Conservation (phyloP, 106 monocot species). For the Acanthochlamys bracteata region DNA sequence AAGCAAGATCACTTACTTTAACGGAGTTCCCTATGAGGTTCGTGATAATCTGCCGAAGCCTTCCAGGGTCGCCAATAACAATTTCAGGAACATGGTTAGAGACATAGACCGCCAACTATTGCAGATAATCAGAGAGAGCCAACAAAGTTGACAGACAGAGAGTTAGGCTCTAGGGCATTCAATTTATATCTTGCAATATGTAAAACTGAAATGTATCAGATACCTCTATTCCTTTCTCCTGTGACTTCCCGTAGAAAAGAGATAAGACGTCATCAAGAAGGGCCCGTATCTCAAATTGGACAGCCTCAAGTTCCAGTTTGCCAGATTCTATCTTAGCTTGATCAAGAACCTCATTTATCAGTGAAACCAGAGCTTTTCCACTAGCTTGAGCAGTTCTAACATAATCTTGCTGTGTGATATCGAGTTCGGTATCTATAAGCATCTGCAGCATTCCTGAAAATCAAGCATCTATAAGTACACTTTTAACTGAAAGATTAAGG, state of each 20-base stretch:
- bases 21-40: slow-evolving; percentile 98
- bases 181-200: no score
- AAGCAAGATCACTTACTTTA: slow-evolving; percentile 46
- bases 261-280: slow-evolving; percentile 90
- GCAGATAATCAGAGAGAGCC: slow-evolving; percentile 1
- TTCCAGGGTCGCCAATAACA: slow-evolving; percentile 80
- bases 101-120: slow-evolving; percentile 80
- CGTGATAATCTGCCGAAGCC: slow-evolving; percentile 90
- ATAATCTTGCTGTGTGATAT: slow-evolving; percentile 93
- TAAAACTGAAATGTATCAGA: no score
- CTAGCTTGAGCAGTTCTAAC: slow-evolving; percentile 97
- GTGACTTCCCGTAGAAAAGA: slow-evolving; percentile 85
- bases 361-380: slow-evolving; percentile 90
- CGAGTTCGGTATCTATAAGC: slow-evolving; percentile 95
- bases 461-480: neutral
- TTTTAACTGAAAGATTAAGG: no score
- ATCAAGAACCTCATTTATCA: slow-evolving; percentile 97
- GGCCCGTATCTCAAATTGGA: slow-evolving; percentile 69
- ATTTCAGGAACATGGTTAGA: slow-evolving; percentile 80
- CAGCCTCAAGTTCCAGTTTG: slow-evolving; percentile 97
- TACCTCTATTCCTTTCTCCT: slow-evolving; percentile 99
- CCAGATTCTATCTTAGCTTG: slow-evolving; percentile 98
- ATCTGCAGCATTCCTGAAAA: slow-evolving; percentile 93
- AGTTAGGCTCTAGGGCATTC: no score
- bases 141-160: neutral